Percentiles rank a stretch among this genome's conserved stretches.
These are phyloP conservation scores for Flaveria trinervia DNA, from an alignment of 129 eudicot species.

Conservation along the genomic window DNA sequence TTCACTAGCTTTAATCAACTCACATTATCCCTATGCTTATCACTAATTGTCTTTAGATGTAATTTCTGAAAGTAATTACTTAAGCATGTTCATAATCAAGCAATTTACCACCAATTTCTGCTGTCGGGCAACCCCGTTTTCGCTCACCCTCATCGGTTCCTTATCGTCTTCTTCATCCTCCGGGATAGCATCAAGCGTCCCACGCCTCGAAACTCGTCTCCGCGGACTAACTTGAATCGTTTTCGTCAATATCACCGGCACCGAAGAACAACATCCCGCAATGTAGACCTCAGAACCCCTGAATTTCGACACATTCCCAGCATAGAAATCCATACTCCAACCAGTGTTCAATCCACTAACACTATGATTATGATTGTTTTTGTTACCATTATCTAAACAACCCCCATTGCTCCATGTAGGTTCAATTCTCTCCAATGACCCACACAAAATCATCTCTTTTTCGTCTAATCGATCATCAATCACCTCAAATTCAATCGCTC, in stretches of 20 bases:
- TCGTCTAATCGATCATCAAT: constrained; percentile 50
- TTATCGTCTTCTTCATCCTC: constrained; percentile 83
- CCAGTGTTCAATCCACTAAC: constrained; percentile 42
- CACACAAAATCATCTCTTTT: constrained; percentile 64
- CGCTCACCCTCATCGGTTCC: constrained; percentile 38
- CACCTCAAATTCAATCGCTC: constrained; percentile 79
- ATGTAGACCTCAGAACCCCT: constrained; percentile 83
- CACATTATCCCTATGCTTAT: neutral
- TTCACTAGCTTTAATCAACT: neutral
- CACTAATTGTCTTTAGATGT: neutral
- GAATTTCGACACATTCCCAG: constrained; percentile 40
- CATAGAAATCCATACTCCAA: constrained; percentile 85
- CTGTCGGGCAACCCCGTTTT: constrained; percentile 49
- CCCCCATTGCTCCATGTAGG: constrained; percentile 50
- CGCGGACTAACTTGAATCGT: constrained; percentile 71
- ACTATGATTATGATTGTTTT: constrained; percentile 25
- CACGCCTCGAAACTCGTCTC: constrained; percentile 49
- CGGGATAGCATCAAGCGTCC: constrained; percentile 69
- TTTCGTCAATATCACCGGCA: constrained; percentile 82
- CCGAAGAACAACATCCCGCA: constrained; percentile 78
- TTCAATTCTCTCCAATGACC: constrained; percentile 67
- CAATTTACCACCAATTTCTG: constrained; percentile 54
- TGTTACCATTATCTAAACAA: constrained; percentile 29
- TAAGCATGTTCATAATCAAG: neutral
- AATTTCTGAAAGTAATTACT: neutral